These are phyloP conservation scores for Cryptococcus sp. DNA, from an alignment of 1,284 basidiomycete genomes.

Conservation along the genomic window DNA sequence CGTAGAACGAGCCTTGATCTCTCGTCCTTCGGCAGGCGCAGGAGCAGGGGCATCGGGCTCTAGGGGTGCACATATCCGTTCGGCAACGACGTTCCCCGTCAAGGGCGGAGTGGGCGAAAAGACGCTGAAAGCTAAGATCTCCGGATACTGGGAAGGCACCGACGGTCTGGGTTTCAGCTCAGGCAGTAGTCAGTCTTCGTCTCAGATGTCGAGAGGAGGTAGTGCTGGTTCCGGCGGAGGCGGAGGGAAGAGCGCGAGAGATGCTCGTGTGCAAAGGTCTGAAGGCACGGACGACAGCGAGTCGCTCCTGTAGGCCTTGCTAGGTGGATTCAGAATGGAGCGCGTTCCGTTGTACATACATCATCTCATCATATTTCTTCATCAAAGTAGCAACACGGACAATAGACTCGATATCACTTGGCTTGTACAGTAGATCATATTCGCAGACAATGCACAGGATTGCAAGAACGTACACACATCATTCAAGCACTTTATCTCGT, in stretches of 20 bases:
- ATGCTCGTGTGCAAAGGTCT: constrained; percentile 13
- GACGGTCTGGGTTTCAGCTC: constrained; percentile 1
- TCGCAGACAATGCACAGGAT: too few species aligned
- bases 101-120: constrained; percentile 6
- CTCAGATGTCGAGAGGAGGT: too few species aligned
- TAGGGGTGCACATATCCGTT: not conserved
- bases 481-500: constrained; percentile 6
- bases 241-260: constrained; percentile 1
- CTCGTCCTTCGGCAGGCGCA: too few species aligned
- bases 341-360: too few species aligned
- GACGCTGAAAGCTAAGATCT: not conserved
- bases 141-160: not conserved
- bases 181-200: not conserved
- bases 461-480: too few species aligned
- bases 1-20: constrained; percentile 28
- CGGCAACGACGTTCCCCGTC: not conserved
- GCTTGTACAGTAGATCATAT: too few species aligned
- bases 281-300: constrained; percentile 32
- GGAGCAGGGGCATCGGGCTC: too few species aligned
- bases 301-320: constrained; percentile 22
- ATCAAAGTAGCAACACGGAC: too few species aligned
- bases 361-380: too few species aligned
- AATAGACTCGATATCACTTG: too few species aligned
- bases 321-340: too few species aligned
- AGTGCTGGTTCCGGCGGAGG: not conserved